A percentile compares a stretch with the other conserved stretches of the same genome.
These are phyloP conservation scores for Termitomyces sp. DNA, from an alignment of 768 basidiomycete species.

Conservation along the genomic window DNA sequence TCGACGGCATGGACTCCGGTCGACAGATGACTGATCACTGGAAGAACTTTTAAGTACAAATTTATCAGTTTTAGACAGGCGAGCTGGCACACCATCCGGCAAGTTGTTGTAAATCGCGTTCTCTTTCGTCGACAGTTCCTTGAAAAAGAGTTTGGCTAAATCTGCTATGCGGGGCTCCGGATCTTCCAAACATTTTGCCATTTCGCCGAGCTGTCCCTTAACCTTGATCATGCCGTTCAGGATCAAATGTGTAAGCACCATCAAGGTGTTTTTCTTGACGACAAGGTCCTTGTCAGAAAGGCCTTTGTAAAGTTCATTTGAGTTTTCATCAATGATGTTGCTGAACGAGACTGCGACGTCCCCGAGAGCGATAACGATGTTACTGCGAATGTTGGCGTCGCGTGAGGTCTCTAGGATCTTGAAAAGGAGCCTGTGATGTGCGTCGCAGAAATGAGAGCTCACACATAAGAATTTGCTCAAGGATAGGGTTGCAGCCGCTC, in stretches of 20 bases:
- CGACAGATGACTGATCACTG: constrained; percentile 93
- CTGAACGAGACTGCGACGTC: constrained; percentile 99
- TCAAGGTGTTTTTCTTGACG: constrained; percentile 99
- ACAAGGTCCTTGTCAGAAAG: constrained; percentile 80
- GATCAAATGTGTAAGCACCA: constrained; percentile 96
- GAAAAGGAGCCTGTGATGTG: constrained; percentile 84
- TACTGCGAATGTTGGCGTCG: constrained; percentile 87
- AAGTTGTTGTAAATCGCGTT: constrained; percentile 99
- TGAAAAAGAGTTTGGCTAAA: constrained; percentile 97
- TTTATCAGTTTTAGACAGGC: not conserved
- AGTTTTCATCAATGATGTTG: constrained; percentile 95
- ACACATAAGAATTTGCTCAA: constrained; percentile 97
- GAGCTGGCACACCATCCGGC: constrained; percentile 67
- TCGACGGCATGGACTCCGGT: constrained; percentile 88
- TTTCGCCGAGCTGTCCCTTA: constrained; percentile 97
- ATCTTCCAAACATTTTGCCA: constrained; percentile 99
- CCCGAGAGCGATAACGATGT: constrained; percentile 96
- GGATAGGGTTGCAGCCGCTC: constrained; percentile 81
- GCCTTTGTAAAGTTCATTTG: constrained; percentile 91
- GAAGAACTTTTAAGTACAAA: constrained; percentile 6
- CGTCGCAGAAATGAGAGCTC: constrained; percentile 89
- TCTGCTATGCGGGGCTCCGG: constrained; percentile 82
- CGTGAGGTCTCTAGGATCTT: constrained; percentile 89
- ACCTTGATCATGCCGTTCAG: constrained; percentile 99
- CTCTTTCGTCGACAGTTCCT: constrained; percentile 92